Conservation (phyloP, 2,329 filamentous ascomycete genomes). For the Lasiodiplodia theobromae region DNA sequence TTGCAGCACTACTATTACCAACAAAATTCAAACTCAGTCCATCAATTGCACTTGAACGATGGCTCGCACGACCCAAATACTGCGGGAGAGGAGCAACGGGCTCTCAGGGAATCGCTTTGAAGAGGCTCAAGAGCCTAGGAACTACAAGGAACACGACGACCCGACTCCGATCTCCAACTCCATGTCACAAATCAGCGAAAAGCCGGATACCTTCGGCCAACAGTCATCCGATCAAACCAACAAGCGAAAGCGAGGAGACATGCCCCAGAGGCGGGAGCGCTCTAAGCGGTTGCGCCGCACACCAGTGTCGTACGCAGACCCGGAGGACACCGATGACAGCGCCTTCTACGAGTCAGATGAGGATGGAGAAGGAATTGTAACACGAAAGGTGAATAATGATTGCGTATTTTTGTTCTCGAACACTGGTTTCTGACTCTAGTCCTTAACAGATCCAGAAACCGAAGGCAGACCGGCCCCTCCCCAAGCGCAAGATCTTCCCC, state of each 20-base stretch:
- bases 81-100: too few species aligned
- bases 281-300: not conserved
- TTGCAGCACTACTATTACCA: not conserved
- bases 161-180: not conserved
- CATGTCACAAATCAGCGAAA: not conserved
- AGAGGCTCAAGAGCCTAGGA: not conserved
- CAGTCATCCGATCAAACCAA: not conserved
- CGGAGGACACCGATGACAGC: conserved; percentile 10
- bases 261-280: not conserved
- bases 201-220: not conserved
- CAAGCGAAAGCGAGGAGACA: not conserved
- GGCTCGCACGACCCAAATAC: too few species aligned
- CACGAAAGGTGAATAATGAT: not conserved
- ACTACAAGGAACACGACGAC: not conserved
- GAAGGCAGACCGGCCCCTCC: conserved; percentile 32
- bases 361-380: not conserved
- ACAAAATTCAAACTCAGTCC: too few species aligned
- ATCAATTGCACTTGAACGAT: not conserved
- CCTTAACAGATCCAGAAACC: not conserved
- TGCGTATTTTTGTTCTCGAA: not conserved
- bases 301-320: conserved; percentile 9
- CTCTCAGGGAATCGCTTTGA: not conserved
- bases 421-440: not conserved
- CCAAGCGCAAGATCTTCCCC: conserved; percentile 43
- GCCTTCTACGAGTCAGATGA: conserved; percentile 15